Evolutionary conservation across 371 early-diverging fungal genomes (phyloP), one percentile per base, ranked within the genome.

Genomic region (Mucor mucedo): DNA sequence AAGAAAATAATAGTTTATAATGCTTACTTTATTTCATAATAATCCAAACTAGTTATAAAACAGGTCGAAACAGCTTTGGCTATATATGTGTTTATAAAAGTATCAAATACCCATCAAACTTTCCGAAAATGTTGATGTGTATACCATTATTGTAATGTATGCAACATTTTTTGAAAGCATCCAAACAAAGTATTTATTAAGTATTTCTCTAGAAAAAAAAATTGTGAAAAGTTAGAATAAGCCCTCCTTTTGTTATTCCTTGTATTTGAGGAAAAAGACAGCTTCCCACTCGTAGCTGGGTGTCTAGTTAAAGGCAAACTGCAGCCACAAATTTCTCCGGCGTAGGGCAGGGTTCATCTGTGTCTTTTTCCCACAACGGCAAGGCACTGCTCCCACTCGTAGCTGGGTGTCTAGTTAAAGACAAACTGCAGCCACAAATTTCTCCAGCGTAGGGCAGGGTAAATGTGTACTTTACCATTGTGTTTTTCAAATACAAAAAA

Each of bases 221-320:
- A 41, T 42, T 54, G 63, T 45, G 39, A 47, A 47, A 40, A 55
- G 45, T 58, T 58, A 54, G 39, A 59, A 55, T 55, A 55, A 61
- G 53, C 53, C 32, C 45, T 53, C 33, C 53, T 61, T 61, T 61
- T 53, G 61, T 61, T 61, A 54, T 52, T 61, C 53, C 61, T 44
- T 52, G 61, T 60, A 91, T 83, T 85, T 87, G 67, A 76, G 75
- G 61, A 81, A 78, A 71, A 79, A 84, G 71, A 92, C 95, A 35
- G 86, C 91, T 45, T 88, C 93, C 42, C 86, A 58, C 58, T 58
- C 58, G 58, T 58, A 47, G 58, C 47, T 58, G 42, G 58, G 58
- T 47, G 58, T 47, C 58, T 47, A 55, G 56, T 55, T 58, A 58
- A 58, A 58, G 48, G 35, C 58, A 58, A 58, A 58, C 29, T 45